Evolutionary conservation across 495 filamentous ascomycete genomes (phyloP).

Genomic region (Neurospora sp.): DNA sequence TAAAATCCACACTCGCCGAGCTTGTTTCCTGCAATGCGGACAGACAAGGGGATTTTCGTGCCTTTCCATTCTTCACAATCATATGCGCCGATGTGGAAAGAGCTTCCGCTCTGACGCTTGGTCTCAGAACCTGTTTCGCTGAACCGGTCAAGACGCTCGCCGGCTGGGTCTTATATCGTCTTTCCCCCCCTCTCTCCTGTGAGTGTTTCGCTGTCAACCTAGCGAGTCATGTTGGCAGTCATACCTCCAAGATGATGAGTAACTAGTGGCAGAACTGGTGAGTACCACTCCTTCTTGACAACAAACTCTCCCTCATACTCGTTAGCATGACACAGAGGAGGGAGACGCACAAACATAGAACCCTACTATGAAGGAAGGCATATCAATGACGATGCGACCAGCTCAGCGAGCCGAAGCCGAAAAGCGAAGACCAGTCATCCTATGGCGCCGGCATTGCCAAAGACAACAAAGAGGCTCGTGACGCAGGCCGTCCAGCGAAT

Average conservation of each 20-base stretch:
- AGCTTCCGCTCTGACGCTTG: too few species aligned
- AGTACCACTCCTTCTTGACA: neutral
- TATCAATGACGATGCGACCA: too few species aligned
- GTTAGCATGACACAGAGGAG: neutral
- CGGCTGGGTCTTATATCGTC: neutral
- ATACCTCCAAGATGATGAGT: neutral
- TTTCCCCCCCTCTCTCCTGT: neutral
- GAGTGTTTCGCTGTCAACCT: neutral
- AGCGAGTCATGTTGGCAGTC: neutral
- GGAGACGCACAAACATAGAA: neutral
- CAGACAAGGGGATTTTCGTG: too few species aligned
- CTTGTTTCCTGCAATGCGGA: too few species aligned
- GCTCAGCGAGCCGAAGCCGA: too few species aligned
- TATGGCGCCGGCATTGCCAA: neutral
- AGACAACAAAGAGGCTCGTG: neutral
- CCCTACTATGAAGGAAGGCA: too few species aligned
- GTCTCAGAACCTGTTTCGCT: too few species aligned
- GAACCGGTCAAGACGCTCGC: too few species aligned
- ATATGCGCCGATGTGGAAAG: too few species aligned
- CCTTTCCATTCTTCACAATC: too few species aligned
- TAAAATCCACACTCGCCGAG: too few species aligned
- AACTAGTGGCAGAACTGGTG: neutral
- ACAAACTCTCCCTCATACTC: neutral
- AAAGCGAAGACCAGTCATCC: neutral
- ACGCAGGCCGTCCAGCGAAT: neutral